Conservation (phyloP, 805 yeast species). For the Candida chauliodis region DNA sequence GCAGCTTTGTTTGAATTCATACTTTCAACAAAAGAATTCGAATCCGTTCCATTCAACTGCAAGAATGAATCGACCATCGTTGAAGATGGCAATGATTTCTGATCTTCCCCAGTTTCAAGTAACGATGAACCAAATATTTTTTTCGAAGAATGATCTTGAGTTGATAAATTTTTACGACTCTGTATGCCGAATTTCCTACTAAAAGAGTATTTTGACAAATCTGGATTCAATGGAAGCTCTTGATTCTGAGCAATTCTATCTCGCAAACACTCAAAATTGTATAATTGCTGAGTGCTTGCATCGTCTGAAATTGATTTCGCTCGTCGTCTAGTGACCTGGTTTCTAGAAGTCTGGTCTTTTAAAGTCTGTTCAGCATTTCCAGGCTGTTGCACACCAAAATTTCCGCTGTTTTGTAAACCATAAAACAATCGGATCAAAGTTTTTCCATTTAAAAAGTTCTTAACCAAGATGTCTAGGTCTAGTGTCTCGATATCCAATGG, state of each 20-base stretch:
- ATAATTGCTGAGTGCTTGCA: conserved; percentile 10
- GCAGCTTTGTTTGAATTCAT: conserved; percentile 3
- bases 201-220: conserved; percentile 24
- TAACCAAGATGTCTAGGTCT: conserved; percentile 34
- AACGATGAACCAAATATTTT: not conserved
- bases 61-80: conserved; percentile 18
- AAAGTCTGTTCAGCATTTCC: not conserved
- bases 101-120: conserved; percentile 3
- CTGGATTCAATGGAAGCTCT: conserved; percentile 10
- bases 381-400: not conserved
- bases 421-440: conserved; percentile 27
- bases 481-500: conserved; percentile 41
- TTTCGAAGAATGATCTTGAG: conserved; percentile 1
- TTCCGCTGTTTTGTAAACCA: conserved; percentile 9
- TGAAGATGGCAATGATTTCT: conserved; percentile 7
- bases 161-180: conserved; percentile 14
- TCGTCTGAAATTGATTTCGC: conserved; percentile 7
- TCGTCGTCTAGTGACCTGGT: conserved; percentile 4
- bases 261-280: conserved; percentile 31
- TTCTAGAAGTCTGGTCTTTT: not conserved
- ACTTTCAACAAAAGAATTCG: conserved; percentile 3
- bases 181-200: conserved; percentile 34
- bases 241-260: conserved; percentile 25
- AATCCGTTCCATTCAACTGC: conserved; percentile 13
- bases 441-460: conserved; percentile 30